A percentile compares a stretch with the other conserved stretches of the same genome.
Evolutionary conservation across 768 basidiomycete genomes (phyloP).

Genomic region (Candolleomyces eurysporus): DNA sequence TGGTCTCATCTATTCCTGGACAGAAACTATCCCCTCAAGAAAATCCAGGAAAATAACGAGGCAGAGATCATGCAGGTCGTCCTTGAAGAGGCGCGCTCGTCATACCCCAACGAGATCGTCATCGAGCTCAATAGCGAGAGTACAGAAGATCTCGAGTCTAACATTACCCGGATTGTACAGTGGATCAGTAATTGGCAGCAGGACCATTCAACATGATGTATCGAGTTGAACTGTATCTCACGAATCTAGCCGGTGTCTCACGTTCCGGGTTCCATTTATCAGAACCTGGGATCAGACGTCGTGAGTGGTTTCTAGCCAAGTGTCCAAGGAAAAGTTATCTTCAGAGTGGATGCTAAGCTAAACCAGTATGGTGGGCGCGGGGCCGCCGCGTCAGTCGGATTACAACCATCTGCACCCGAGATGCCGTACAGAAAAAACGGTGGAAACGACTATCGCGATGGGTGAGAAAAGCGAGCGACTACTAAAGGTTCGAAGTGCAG

Average conservation of each 20-base stretch:
- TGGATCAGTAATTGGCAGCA: conserved; percentile 81
- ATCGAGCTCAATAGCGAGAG: conserved; percentile 80
- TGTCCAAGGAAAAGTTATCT: not conserved
- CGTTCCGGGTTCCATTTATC: too few species aligned
- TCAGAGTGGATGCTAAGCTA: too few species aligned
- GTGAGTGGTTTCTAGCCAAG: not conserved
- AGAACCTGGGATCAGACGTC: too few species aligned
- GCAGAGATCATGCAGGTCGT: conserved; percentile 98
- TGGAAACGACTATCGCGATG: not conserved
- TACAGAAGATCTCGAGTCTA: conserved; percentile 79
- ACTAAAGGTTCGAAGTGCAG: not conserved
- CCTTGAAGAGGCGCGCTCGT: conserved; percentile 81
- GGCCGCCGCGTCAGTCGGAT: too few species aligned
- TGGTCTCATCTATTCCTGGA: conserved; percentile 5
- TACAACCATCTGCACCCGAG: too few species aligned
- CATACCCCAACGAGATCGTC: conserved; percentile 84
- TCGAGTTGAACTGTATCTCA: not conserved
- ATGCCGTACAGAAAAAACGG: not conserved
- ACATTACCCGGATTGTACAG: conserved; percentile 80
- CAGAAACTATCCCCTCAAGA: conserved; percentile 85
- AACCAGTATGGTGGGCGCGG: not conserved
- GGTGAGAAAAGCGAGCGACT: not conserved
- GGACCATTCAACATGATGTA: conserved; percentile 25
- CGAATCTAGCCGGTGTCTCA: too few species aligned
- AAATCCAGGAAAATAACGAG: conserved; percentile 97